Base-by-base conservation (phyloP, 805 yeast genomes). In the Saccharomycopsis capsularis region DNA sequence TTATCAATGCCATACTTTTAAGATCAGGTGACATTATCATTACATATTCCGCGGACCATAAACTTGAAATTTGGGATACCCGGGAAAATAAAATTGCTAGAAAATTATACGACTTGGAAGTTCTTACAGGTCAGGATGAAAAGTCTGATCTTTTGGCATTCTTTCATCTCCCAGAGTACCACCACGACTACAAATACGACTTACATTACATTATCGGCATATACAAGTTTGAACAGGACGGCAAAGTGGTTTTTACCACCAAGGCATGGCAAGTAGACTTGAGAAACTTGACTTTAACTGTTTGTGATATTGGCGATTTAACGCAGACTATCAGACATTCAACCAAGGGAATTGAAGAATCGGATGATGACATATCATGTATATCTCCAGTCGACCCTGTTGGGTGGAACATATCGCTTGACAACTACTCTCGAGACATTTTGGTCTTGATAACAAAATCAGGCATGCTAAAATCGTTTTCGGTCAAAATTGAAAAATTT, bases 341-440 rank as follows among this genome's bases (percentile, higher is more conserved):
- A n/a, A 27, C 32, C 13, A 13, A 27, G 13, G 32, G 32, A 7
- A n/a, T n/a, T n/a, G 56, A 57, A 11, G 21, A 58, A 3, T 60
- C 63, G 9, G 63, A 65, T 2, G 68, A 63, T 1, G 57, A 60
- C 1, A 64, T 75, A 2, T 69, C 69, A 46, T 59, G 65, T n/a
- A 71, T 79, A 3, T 70, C 82, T 1, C 68, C 77, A 0, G 78
- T 85, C 23, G 88, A 85, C 57, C 88, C 91, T 0, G 87, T 81
- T 2, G 79, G 79, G 3, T 73, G 76, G 76, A 68, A 65, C 2
- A 58, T 64, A 2, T 62, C 60, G 40, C 52, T 60, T 30, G 66
- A 70, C 34, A 46, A 51, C 4, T 64, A 57, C 43, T 63, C 64
- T 35, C 58, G 77, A 42, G 77, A 72, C 49, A 70, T 83, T 3